Conservation (phyloP, 345 rosid species). For the Salix purpurea region DNA sequence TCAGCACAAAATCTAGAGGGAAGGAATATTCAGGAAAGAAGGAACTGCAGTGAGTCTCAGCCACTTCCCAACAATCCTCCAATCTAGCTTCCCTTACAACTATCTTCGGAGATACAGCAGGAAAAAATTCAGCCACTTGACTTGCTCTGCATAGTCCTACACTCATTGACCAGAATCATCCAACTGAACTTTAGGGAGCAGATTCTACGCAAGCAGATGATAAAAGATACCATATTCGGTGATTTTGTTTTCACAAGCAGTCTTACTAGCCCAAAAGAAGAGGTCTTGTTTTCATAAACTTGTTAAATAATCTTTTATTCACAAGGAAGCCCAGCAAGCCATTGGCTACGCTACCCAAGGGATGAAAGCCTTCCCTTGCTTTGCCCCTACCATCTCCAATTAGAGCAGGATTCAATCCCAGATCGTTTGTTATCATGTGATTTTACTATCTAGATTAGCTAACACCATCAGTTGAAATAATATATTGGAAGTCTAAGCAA, state of each 20-base stretch:
- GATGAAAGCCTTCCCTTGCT: too few species aligned
- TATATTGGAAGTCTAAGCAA: too few species aligned
- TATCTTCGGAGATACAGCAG: constrained; percentile 67
- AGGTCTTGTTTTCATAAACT: background rate
- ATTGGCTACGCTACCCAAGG: too few species aligned
- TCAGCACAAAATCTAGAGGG: constrained; percentile 70
- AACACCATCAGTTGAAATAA: too few species aligned
- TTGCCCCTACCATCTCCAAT: too few species aligned
- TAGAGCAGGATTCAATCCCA: too few species aligned
- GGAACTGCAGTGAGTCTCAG: constrained; percentile 91
- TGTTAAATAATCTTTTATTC: background rate
- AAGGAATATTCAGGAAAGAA: constrained; percentile 85
- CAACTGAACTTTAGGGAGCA: background rate
- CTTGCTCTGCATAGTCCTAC: constrained; percentile 74
- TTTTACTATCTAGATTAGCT: too few species aligned
- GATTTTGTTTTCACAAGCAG: background rate
- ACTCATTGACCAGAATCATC: constrained; percentile 1
- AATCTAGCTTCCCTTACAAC: constrained; percentile 89
- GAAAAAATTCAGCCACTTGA: constrained; percentile 67
- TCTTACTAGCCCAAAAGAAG: background rate
- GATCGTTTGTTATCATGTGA: too few species aligned
- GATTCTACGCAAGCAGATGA: background rate
- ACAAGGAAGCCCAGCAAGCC: background rate
- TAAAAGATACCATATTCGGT: too few species aligned
- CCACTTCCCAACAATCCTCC: constrained; percentile 96